Evolutionary conservation across 805 yeast genomes (phyloP), one percentile per base, ranked within the genome.

Genomic region (Yarrowia yakushimensis): DNA sequence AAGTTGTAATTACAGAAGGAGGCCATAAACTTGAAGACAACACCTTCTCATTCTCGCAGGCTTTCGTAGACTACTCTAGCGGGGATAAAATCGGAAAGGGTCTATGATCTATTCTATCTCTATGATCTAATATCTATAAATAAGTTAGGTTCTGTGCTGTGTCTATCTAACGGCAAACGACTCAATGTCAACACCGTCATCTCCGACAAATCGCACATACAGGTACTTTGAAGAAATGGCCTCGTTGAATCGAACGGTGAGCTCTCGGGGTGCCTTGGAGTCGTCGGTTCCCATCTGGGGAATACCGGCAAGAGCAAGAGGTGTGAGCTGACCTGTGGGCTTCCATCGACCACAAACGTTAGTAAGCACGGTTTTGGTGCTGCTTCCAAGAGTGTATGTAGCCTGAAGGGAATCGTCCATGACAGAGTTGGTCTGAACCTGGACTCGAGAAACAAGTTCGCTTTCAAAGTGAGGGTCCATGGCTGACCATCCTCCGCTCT

Each of bases 401-500:
- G 59, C 59, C 11, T 52, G 9, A 5, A 52, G 31, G 11, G 59
- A 23, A 43, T 52, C 59, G n/a, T 52, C 59, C 28, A 52, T 17
- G 4, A 23, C 42, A 1, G 39, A 30, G 12, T 17, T 28, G 23
- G 42, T 8, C 43, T 52, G 42, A 5, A 52, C 59, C 1, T 25
- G 27, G 13, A 28, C 33, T 52, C 59, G 42, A 7, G 59, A 52
- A 2, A 52, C 43, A 7, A 52, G 59, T 25, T 52, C 59, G 25
- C 59, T 43, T 33, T 36, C 59, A 13, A 34, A 36, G 12, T 34
- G 43, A 25, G 59, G 43, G 34, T 52, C 43, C 59, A 52, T 34
- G 23, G 59, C 59, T 4, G 55, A 48, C 55, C 55, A 48, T 15
- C 55, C 55, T 27, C 55, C 55, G 30, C 55, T 48, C 23, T 48